Base-by-base conservation (phyloP, 202 grass and related monocot genomes). In the Setaria italica region DNA sequence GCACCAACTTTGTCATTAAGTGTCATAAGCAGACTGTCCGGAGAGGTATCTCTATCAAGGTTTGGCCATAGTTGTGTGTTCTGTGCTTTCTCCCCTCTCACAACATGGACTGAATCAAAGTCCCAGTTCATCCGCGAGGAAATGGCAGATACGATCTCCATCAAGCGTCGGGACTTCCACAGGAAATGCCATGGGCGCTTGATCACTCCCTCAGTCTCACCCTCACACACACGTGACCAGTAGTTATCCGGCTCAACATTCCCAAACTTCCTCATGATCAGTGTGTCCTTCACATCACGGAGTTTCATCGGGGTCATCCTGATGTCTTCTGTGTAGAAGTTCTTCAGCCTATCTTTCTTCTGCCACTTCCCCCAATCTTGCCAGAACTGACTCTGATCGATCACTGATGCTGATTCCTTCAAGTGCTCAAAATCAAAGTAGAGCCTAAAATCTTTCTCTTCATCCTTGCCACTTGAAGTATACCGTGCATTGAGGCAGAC, bases 391-490 rank as follows among this genome's bases (percentile, higher is more conserved):
- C 77, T 71, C 67, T 93, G 92, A 65, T 94, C 95, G 10, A 97
- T 91, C 32, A 97, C 95, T 0, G 92, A 88, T 6, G 90, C 84
- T 0, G 90, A 97, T 74, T 97, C 76, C 83, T 89, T 92, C 55
- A 97, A 50, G 83, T 97, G 95, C 72, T 97, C 92, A 33, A 97
- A 97, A 86, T 97, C 92, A 67, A 94, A 97, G 88, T 97, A 97
- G 59, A 94, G 91, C 67, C 95, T 90, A 80, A 97, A 97, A 87
- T 97, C 95, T 43, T 84, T 97, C 1, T 86, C 85, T 70, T 91
- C 92, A 62, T 97, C 86, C 84, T 92, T 89, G 63, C 89, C 87
- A 59, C 84, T 91, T 1, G 77, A 19, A 30, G 95, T 94, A 62
- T 94, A 94, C 42, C 84, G 60, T 39, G 86, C 89, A 67, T 88